Percentiles rank a stretch among this genome's conserved stretches.
Evolutionary conservation across 257 asterid genomes (phyloP).

Genomic region (Primulina huaijiensis): DNA sequence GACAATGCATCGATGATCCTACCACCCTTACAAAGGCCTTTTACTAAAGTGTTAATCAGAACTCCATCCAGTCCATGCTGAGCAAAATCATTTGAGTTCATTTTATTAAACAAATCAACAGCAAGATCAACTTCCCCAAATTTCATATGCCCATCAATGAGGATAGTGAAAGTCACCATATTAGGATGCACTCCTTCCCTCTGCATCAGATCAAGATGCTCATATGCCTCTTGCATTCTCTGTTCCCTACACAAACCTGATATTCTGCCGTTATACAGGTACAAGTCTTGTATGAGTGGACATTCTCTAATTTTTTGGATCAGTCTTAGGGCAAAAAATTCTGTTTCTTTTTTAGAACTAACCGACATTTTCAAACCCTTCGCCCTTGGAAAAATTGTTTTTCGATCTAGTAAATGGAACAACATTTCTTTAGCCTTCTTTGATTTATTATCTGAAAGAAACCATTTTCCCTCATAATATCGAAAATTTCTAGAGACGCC

Average conservation of each 20-base stretch:
- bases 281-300: slow-evolving; percentile 38
- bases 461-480: slow-evolving; percentile 31
- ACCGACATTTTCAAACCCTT: slow-evolving; percentile 26
- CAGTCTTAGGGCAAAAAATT: slow-evolving; percentile 31
- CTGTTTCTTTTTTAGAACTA: slow-evolving; percentile 36
- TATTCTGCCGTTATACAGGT: slow-evolving; percentile 45
- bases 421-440: slow-evolving; percentile 38
- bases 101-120: slow-evolving; percentile 47
- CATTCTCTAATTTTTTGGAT: slow-evolving; percentile 30
- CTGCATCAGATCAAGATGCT: slow-evolving; percentile 42
- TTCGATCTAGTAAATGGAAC: slow-evolving; percentile 38
- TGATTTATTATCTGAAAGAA: slow-evolving; percentile 24
- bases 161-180: slow-evolving; percentile 58
- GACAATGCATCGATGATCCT: slow-evolving; percentile 51
- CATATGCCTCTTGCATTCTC: slow-evolving; percentile 46
- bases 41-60: slow-evolving; percentile 41
- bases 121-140: slow-evolving; percentile 46
- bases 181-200: slow-evolving; percentile 49
- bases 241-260: slow-evolving; percentile 46
- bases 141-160: slow-evolving; percentile 49
- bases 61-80: slow-evolving; percentile 47
- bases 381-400: slow-evolving; percentile 22
- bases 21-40: slow-evolving; percentile 49
- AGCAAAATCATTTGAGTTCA: slow-evolving; percentile 41
- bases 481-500: slow-evolving; percentile 51